phyloP scores from a whole-genome alignment of 2,329 filamentous ascomycete species.

The Fusarium ambrosium region DNA sequence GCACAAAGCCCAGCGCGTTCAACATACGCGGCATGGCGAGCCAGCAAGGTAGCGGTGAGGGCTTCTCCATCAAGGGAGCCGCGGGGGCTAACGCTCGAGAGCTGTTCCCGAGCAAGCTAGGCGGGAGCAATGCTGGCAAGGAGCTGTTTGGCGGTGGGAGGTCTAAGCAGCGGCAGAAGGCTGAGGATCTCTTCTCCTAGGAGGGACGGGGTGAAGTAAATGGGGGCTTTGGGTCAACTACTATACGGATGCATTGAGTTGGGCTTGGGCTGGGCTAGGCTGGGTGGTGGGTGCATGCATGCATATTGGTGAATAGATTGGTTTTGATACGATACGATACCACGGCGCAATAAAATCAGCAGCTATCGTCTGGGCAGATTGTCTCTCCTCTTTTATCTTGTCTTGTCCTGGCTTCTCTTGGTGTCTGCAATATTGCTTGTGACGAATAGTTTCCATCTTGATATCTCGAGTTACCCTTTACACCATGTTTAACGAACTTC shows the following conservation, averaged over 20 bases:
- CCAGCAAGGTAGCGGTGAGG: conserved; percentile 60
- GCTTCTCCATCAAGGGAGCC: conserved; percentile 76
- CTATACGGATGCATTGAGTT: conserved; percentile 15
- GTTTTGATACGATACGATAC: conserved; percentile 47
- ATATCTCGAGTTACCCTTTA: background rate
- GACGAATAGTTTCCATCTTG: background rate
- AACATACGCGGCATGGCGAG: conserved; percentile 72
- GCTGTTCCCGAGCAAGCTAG: conserved; percentile 76
- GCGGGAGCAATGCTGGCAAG: conserved; percentile 71
- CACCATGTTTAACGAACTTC: background rate
- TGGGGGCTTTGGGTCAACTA: conserved; percentile 8
- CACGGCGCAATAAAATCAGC: conserved; percentile 42
- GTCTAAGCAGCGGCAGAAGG: conserved; percentile 72
- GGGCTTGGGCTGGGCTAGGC: background rate
- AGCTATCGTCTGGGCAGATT: conserved; percentile 22
- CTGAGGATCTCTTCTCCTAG: conserved; percentile 79
- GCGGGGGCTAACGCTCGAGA: conserved; percentile 66
- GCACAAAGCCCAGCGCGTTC: conserved; percentile 60
- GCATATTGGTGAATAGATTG: conserved; percentile 36
- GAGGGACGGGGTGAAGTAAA: background rate
- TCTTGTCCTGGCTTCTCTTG: background rate
- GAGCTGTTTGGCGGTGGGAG: conserved; percentile 71
- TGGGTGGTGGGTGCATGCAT: background rate
- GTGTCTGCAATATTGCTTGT: background rate
- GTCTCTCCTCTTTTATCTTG: background rate